phyloP scores from a whole-genome alignment of 1,284 basidiomycete species.

The Macrocystidia cucumis region DNA sequence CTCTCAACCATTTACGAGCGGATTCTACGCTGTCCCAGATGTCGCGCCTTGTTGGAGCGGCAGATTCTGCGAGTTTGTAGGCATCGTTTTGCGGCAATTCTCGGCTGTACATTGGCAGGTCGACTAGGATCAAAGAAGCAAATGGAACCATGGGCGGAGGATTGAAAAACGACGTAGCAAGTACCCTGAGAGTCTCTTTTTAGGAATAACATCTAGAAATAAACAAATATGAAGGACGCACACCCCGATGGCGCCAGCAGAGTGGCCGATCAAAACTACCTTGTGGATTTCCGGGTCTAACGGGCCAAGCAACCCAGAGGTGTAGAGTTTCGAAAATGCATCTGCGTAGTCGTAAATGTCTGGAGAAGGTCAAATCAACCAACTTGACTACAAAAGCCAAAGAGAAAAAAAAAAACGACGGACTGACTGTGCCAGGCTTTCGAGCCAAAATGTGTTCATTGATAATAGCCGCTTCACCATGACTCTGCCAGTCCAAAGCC shows the following conservation, averaged over 20 bases:
- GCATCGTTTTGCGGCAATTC: constrained; percentile 15
- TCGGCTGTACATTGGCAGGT: constrained; percentile 16
- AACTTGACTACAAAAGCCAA: background rate
- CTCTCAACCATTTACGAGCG: constrained; percentile 17
- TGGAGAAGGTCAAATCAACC: constrained; percentile 2
- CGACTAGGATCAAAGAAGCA: constrained; percentile 18
- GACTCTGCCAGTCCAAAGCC: constrained; percentile 33
- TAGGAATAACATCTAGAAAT: background rate
- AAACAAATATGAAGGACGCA: constrained; percentile 9
- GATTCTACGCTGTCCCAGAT: constrained; percentile 18
- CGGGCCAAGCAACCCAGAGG: constrained; percentile 15
- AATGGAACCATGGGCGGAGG: constrained; percentile 18
- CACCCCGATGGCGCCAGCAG: constrained; percentile 21
- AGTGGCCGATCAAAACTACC: constrained; percentile 21
- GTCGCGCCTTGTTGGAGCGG: constrained; percentile 16
- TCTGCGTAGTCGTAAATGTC: constrained; percentile 20
- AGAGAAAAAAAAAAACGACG: background rate
- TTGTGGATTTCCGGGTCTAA: constrained; percentile 16
- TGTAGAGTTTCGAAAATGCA: constrained; percentile 18
- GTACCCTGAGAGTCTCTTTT: constrained; percentile 12
- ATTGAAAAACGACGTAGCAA: constrained; percentile 21
- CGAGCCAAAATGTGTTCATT: constrained; percentile 18
- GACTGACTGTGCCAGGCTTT: constrained; percentile 9
- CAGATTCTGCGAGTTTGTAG: constrained; percentile 17
- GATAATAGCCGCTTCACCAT: constrained; percentile 27